These are phyloP conservation scores for Pseudogymnoascus sp. DNA, from an alignment of 2,329 filamentous ascomycete genomes.

Conservation along the genomic window DNA sequence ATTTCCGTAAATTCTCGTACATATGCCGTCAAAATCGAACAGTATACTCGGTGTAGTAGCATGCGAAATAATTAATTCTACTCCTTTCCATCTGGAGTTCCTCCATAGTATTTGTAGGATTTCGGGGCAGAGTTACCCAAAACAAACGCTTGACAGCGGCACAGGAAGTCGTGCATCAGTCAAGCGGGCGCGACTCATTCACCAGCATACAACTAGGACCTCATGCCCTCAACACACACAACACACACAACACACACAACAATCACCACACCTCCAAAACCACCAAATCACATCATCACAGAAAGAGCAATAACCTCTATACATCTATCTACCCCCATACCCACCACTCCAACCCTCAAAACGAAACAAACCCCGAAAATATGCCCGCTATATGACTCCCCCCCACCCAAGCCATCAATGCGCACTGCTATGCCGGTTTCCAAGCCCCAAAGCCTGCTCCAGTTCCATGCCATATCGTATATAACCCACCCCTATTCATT, in stretches of 20 bases:
- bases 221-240: not conserved
- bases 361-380: not conserved
- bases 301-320: not conserved
- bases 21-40: not conserved
- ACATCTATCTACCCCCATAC: not conserved
- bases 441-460: not conserved
- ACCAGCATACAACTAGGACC: not conserved
- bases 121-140: not conserved
- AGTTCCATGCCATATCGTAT: not conserved
- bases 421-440: not conserved
- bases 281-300: not conserved
- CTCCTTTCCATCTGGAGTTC: not conserved
- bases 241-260: not conserved
- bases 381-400: conserved; percentile 2
- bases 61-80: too few relatives aligned
- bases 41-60: not conserved
- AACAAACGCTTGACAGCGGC: not conserved
- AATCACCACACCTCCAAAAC: not conserved
- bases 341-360: not conserved
- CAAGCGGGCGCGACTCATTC: not conserved
- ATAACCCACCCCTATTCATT: not conserved
- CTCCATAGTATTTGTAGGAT: not conserved
- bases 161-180: not conserved
- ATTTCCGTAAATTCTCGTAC: not conserved
- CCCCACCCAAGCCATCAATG: not conserved